Evolutionary conservation across 139 green algal genomes (phyloP).

Genomic region (Raphidocelis subcapitata): DNA sequence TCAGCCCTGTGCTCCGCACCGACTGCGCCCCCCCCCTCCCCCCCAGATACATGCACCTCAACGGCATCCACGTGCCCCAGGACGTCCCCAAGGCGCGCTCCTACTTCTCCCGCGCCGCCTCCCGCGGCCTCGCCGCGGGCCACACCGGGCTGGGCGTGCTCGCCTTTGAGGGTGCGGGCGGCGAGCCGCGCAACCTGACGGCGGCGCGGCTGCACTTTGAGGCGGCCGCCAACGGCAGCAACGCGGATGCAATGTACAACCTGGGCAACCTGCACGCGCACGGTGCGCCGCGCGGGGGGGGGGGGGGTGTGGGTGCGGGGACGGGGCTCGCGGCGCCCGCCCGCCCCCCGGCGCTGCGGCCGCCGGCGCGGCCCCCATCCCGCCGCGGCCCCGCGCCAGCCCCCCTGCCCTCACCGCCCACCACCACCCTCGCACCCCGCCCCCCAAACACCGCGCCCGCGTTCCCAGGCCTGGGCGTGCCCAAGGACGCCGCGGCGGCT

Average conservation of each 20-base stretch:
- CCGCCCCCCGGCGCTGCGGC: neutral
- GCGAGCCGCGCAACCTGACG: constrained; percentile 28
- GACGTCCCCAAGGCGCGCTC: neutral
- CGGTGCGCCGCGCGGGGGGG: constrained; percentile 23
- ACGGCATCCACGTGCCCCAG: neutral
- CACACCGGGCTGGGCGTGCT: constrained; percentile 36
- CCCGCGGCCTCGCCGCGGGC: neutral
- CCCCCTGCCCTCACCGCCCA: too few relatives aligned
- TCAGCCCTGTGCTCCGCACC: too few relatives aligned
- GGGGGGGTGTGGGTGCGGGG: neutral
- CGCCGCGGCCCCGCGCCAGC: too few relatives aligned
- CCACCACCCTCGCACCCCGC: too few relatives aligned
- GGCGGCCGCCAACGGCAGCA: neutral
- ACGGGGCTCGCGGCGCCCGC: neutral
- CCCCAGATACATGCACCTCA: neutral
- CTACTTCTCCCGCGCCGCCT: neutral
- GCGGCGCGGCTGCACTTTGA: constrained; percentile 25
- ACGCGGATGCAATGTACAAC: constrained; percentile 48
- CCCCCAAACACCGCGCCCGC: too few relatives aligned
- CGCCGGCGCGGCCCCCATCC: too few relatives aligned
- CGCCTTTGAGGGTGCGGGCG: constrained; percentile 40
- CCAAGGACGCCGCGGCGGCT: constrained; percentile 21
- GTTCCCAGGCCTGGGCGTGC: constrained; percentile 7
- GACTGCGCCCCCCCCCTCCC: too few relatives aligned
- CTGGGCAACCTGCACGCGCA: constrained; percentile 45